Evolutionary conservation across 768 basidiomycete genomes (phyloP).

Genomic region (Cubamyces lactineus): DNA sequence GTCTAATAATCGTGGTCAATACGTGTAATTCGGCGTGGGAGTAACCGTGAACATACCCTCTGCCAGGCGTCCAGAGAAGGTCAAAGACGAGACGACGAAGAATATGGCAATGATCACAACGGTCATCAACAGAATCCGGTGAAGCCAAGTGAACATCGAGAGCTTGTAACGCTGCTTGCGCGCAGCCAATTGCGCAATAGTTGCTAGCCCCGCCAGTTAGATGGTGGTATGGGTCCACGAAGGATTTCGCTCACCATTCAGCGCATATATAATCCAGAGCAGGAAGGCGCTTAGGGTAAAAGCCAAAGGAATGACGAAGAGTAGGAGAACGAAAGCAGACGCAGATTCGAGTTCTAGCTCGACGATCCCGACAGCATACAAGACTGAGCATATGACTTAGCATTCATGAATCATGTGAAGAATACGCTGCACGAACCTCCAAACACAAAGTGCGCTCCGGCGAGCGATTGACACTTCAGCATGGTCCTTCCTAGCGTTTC

Average conservation of each 20-base stretch:
- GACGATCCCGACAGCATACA: slow-evolving; percentile 95
- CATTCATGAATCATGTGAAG: neutral
- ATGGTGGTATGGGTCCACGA: slow-evolving; percentile 12
- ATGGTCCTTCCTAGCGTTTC: slow-evolving; percentile 86
- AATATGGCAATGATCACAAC: slow-evolving; percentile 84
- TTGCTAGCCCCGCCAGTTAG: slow-evolving; percentile 52
- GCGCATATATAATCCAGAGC: slow-evolving; percentile 91
- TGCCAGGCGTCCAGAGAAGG: slow-evolving; percentile 87
- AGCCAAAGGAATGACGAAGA: slow-evolving; percentile 93
- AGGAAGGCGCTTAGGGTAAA: slow-evolving; percentile 96
- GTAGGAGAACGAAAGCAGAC: slow-evolving; percentile 77
- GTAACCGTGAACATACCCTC: slow-evolving; percentile 62
- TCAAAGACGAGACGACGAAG: slow-evolving; percentile 90
- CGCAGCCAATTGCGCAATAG: slow-evolving; percentile 81
- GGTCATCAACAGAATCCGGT: slow-evolving; percentile 81
- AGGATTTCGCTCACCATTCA: slow-evolving; percentile 63
- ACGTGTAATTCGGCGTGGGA: neutral
- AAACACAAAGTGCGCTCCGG: slow-evolving; percentile 87
- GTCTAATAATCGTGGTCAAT: slow-evolving; percentile 49
- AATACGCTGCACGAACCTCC: slow-evolving; percentile 66
- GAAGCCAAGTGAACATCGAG: slow-evolving; percentile 84
- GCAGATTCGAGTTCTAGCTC: slow-evolving; percentile 91
- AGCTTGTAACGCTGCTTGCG: slow-evolving; percentile 88
- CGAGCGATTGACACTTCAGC: slow-evolving; percentile 80
- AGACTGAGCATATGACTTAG: slow-evolving; percentile 47